Percentiles rank a stretch among this genome's conserved stretches.
Evolutionary conservation across 73 alveolate species (phyloP).

Genomic region (Paramecium caudatum): DNA sequence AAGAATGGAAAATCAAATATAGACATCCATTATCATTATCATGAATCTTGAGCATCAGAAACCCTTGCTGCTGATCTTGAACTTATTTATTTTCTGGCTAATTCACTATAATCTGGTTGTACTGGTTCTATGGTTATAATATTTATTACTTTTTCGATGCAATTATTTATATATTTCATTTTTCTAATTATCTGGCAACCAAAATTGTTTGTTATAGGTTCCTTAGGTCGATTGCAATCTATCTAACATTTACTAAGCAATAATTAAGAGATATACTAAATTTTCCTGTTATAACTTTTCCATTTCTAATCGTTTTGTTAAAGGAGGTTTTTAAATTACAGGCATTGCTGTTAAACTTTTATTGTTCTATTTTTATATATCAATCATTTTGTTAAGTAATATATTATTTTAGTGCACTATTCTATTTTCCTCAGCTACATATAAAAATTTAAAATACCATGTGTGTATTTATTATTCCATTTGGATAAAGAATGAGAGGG

Average conservation of each 20-base stretch:
- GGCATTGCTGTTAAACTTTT: slow-evolving; percentile 16
- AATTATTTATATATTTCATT: slow-evolving; percentile 21
- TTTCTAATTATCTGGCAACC: slow-evolving; percentile 36
- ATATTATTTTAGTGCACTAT: slow-evolving; percentile 38
- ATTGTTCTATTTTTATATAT: not conserved
- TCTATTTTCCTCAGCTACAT: not conserved
- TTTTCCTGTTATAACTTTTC: slow-evolving; percentile 9
- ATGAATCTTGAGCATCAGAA: slow-evolving; percentile 14
- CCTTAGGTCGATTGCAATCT: slow-evolving; percentile 23
- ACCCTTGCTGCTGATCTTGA: slow-evolving; percentile 50
- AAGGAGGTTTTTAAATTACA: not conserved
- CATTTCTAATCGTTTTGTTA: not conserved
- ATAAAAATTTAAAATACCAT: not conserved
- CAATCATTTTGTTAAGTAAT: slow-evolving; percentile 23
- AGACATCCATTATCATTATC: slow-evolving; percentile 67
- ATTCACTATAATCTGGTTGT: slow-evolving; percentile 2
- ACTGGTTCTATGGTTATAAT: not conserved
- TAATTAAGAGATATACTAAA: not conserved
- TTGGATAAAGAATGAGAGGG: slow-evolving; percentile 58
- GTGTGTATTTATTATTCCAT: slow-evolving; percentile 50
- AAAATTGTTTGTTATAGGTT: slow-evolving; percentile 7
- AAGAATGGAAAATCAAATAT: slow-evolving; percentile 62
- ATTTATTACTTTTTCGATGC: not conserved
- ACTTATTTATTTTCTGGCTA: slow-evolving; percentile 45
- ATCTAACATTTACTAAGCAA: not conserved